Conservation (phyloP, 306 rosid genomes). For the Datisca glomerata region DNA sequence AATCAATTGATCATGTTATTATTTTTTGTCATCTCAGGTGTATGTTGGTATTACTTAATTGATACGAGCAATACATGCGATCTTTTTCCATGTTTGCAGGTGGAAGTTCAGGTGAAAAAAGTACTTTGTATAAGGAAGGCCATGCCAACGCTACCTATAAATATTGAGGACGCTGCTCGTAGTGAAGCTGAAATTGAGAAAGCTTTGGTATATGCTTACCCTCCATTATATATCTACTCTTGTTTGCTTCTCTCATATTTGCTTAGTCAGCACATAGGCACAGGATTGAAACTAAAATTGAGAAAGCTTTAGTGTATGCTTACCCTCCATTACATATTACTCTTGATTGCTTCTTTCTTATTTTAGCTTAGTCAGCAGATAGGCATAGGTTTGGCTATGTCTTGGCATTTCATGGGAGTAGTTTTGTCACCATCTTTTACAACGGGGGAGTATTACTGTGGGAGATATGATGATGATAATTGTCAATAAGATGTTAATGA, state of each 20-base stretch:
- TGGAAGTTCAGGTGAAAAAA: slow-evolving; percentile 82
- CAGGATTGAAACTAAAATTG: slow-evolving; percentile 60
- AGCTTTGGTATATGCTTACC: slow-evolving; percentile 21
- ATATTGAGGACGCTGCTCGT: slow-evolving; percentile 80
- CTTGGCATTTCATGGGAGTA: no score
- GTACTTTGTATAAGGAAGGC: slow-evolving; percentile 58
- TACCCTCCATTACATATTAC: background rate
- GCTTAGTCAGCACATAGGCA: no score
- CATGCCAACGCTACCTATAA: slow-evolving; percentile 55
- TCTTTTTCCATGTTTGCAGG: no score
- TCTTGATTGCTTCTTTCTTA: slow-evolving; percentile 26
- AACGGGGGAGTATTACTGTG: no score
- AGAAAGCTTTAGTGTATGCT: slow-evolving; percentile 41
- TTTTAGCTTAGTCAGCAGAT: background rate
- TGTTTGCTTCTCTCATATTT: slow-evolving; percentile 20
- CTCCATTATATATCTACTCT: background rate
- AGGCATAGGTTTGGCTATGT: no score
- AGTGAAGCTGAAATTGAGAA: slow-evolving; percentile 70
- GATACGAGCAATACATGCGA: no score
- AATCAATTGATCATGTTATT: no score
- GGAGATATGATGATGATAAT: no score
- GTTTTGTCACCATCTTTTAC: no score
- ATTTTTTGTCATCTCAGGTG: no score
- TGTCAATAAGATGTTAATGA: no score
- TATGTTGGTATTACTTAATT: no score